These are phyloP conservation scores for Ophiocordyceps australis DNA, from an alignment of 2,329 filamentous ascomycete genomes.

Conservation along the genomic window DNA sequence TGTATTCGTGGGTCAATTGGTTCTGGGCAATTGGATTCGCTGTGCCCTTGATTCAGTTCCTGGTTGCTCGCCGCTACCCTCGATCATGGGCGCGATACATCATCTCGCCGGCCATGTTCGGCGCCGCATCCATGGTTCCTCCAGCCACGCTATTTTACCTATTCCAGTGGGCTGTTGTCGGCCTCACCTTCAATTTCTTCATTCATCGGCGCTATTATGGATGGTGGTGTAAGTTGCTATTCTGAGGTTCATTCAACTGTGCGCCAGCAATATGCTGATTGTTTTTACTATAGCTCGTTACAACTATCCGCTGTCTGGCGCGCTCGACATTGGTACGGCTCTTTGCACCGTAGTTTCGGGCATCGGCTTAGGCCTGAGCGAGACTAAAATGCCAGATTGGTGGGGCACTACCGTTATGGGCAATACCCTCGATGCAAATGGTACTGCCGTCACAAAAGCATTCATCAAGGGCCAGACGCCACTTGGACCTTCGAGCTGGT, in stretches of 20 bases:
- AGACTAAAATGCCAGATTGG: conserved; percentile 26
- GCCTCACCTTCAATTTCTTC: conserved; percentile 34
- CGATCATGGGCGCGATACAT: conserved; percentile 26
- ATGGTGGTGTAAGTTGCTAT: conserved; percentile 32
- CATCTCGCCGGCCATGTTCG: conserved; percentile 34
- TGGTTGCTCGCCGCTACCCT: conserved; percentile 26
- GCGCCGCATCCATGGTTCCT: conserved; percentile 27
- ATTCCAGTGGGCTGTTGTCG: conserved; percentile 34
- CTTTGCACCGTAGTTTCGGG: conserved; percentile 34
- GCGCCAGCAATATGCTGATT: neutral
- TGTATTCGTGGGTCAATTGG: conserved; percentile 29
- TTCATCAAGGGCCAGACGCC: conserved; percentile 9
- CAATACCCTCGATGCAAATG: conserved; percentile 12
- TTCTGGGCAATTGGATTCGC: conserved; percentile 35
- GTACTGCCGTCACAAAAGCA: conserved; percentile 9
- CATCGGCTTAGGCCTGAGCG: conserved; percentile 26
- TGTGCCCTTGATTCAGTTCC: conserved; percentile 27
- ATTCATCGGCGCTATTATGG: conserved; percentile 29
- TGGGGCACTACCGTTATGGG: conserved; percentile 18
- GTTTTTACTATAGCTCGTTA: conserved; percentile 13
- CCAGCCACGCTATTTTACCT: conserved; percentile 38
- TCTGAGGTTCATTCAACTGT: too few relatives aligned
- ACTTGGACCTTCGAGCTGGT: conserved; percentile 11
- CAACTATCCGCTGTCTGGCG: conserved; percentile 41
- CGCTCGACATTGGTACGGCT: conserved; percentile 37